Evolutionary conservation across 2,329 filamentous ascomycete genomes (phyloP), one percentile per base, ranked within the genome.

Genomic region (Bertia moriformis): DNA sequence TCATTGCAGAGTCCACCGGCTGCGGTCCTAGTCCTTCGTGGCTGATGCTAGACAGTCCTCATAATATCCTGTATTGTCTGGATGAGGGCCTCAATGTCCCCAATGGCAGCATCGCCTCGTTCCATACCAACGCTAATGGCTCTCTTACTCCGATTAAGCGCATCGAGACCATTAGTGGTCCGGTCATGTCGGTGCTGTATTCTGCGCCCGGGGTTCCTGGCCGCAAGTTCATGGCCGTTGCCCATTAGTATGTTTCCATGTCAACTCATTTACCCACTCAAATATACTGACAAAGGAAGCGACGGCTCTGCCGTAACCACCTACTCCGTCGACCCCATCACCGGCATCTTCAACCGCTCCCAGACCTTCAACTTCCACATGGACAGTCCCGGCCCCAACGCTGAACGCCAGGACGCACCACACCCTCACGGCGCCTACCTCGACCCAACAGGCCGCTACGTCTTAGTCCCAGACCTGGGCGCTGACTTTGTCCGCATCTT

Each of bases 401-500:
- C 54, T 14, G 58, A 59, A 40, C 64, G 71, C n/a, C 59, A 66
- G 46, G 51, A 59, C 38, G 45, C 57, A 3, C 51, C 63, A 1
- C 62, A 67, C 42, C 64, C 65, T 1, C 67, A 71, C 45, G 51
- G 65, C 41, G 57, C 62, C 18, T 49, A 68, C 43, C 49, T 69
- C 27, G 67, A 71, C 44, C 67, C 66, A 1, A 66, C 63, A 3
- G 58, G 57, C 3, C 42, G 55, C 7, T 70, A 58, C 47, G 41
- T 69, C 10, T 42, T 71, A n/a, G 55, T 62, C 20, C 65, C 66
- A 0, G 67, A 71, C 37, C 56, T 75, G 3, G 61, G 67, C 15
- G 55, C 58, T 0, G 67, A 70, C 41, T 40, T 59, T 1, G 47
- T 68, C 27, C 60, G 59, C 36, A 54, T 70, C 4, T 69, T 61